A percentile compares a stretch with the other conserved stretches of the same genome.
Evolutionary conservation across 768 basidiomycete genomes (phyloP).

Genomic region (Leucocoprinus sp.): DNA sequence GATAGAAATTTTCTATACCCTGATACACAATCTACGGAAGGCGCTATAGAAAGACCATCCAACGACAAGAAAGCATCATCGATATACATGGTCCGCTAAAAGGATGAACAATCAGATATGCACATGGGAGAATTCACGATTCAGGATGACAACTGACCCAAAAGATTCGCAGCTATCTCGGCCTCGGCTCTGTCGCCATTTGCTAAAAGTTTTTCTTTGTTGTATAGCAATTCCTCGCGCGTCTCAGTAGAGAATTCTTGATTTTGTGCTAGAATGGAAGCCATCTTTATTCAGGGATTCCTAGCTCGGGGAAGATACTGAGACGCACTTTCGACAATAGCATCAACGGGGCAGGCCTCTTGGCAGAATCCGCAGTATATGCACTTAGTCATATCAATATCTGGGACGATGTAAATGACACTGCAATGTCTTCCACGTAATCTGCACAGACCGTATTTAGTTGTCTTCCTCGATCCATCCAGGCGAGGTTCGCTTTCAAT

Average conservation of each 20-base stretch:
- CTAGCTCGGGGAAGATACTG: constrained; percentile 1
- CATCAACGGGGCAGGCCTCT: constrained; percentile 98
- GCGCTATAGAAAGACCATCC: constrained; percentile 2
- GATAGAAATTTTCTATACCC: constrained; percentile 12
- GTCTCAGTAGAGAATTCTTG: constrained; percentile 97
- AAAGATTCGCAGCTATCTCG: constrained; percentile 92
- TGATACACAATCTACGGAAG: constrained; percentile 11
- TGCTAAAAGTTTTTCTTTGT: constrained; percentile 96
- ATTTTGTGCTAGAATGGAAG: constrained; percentile 69
- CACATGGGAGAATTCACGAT: constrained; percentile 9
- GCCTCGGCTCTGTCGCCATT: constrained; percentile 97
- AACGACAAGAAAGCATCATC: constrained; percentile 32
- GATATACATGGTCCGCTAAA: constrained; percentile 82
- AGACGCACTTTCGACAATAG: constrained; percentile 92
- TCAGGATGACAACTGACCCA: constrained; percentile 38
- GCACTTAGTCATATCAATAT: constrained; percentile 99
- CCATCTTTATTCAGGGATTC: constrained; percentile 4
- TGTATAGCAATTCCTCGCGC: constrained; percentile 95
- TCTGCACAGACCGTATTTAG: constrained; percentile 75
- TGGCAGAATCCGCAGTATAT: constrained; percentile 99
- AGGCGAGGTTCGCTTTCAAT: constrained; percentile 95
- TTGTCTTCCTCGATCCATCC: constrained; percentile 94
- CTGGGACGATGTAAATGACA: constrained; percentile 28
- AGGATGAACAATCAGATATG: constrained; percentile 18
- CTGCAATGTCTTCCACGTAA: constrained; percentile 3